Base-by-base conservation (phyloP, 768 basidiomycete species). In the Kwoniella mangroviensis region DNA sequence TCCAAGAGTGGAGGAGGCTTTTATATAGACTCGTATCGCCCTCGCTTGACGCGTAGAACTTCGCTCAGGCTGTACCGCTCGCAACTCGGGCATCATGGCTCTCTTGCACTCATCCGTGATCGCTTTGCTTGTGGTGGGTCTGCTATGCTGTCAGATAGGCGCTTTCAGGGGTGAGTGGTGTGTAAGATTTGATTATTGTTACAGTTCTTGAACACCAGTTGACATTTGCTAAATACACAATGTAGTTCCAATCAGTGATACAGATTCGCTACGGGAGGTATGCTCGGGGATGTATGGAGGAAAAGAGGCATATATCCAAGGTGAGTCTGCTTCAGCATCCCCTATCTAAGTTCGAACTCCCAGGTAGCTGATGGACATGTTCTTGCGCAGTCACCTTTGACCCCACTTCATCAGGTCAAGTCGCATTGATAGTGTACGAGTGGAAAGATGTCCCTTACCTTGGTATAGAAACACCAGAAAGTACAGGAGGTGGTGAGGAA, bases 211-310 rank as follows among this genome's bases (percentile, higher is more conserved):
- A 40, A 22, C 41, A 57, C 0, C 2, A 2, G n/a, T 17, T 56
- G 43, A 24, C 43, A 34, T 6, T 34, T 34, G 34, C n/a, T 4
- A 22, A 13, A 19, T 26, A 63, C 24, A 51, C 41, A 15, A 26
- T 24, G 24, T 54, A 81, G 82, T 83, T 17, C 74, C 79, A 22
- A 87, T 95, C 45, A 81, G 87, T 41, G 91, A 91, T 83, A 88
- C 88, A 82, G 93, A 94, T 84, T 90, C 90, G 84, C 88, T 91
- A 40, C 88, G 92, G 58, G 94, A 98, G 86, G 90, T 91, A 82
- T 98, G 95, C 84, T 93, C 91, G 70, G 95, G 95, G 63, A 96
- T 98, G 93, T 98, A 92, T 89, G 91, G 88, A 28, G 88, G 89
- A 49, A 80, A 86, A 59, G 86, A 88, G 52, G 91, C 94, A 40